Conservation (phyloP, 1,284 basidiomycete species). For the Tylopilus orsonianus region DNA sequence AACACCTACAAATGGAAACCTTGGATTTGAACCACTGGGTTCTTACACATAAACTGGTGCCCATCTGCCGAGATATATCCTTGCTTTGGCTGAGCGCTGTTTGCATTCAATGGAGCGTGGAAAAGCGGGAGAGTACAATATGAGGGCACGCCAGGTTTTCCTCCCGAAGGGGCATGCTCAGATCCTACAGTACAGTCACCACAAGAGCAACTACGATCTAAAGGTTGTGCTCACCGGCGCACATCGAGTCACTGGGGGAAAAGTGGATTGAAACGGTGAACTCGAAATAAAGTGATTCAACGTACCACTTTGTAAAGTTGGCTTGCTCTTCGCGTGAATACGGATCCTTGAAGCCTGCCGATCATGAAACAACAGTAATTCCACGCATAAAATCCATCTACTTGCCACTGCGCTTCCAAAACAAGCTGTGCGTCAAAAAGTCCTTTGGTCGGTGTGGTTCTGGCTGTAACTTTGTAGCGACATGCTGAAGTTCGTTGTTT, state of each 20-base stretch:
- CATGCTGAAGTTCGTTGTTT: slow-evolving; percentile 45
- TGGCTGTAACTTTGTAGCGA: slow-evolving; percentile 41
- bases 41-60: slow-evolving; percentile 48
- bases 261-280: too few relatives aligned
- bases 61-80: slow-evolving; percentile 56
- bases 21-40: slow-evolving; percentile 49
- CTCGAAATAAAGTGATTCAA: not conserved
- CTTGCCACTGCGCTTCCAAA: slow-evolving; percentile 54
- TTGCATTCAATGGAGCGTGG: slow-evolving; percentile 40
- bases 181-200: slow-evolving; percentile 14
- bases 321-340: slow-evolving; percentile 53
- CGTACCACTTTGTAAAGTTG: slow-evolving; percentile 55
- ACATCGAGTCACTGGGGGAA: slow-evolving; percentile 46
- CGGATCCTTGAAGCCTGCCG: slow-evolving; percentile 42
- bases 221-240: slow-evolving; percentile 38
- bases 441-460: slow-evolving; percentile 49
- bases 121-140: slow-evolving; percentile 56
- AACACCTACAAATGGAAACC: slow-evolving; percentile 58
- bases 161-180: slow-evolving; percentile 46
- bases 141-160: slow-evolving; percentile 44
- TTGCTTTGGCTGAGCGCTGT: slow-evolving; percentile 30
- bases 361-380: not conserved
- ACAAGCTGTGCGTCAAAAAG: slow-evolving; percentile 51
- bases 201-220: not conserved
- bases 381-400: slow-evolving; percentile 25